phyloP scores from a whole-genome alignment of 179 eudicot species.

The Patellifolia procumbens region DNA sequence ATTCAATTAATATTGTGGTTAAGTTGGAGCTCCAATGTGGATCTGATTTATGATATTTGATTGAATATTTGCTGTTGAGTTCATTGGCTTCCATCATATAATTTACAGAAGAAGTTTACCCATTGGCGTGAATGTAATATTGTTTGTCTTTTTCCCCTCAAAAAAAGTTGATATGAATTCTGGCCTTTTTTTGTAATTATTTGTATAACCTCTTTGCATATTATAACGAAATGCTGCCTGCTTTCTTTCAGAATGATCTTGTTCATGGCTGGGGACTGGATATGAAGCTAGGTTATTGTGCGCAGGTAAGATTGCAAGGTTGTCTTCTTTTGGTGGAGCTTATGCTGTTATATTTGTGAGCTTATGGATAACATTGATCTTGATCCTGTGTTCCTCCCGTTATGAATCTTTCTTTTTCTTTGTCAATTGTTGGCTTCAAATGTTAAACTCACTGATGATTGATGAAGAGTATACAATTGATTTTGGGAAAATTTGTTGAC shows the following conservation, averaged over 20 bases:
- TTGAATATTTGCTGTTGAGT: too few relatives aligned
- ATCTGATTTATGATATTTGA: too few relatives aligned
- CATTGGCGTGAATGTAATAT: background rate
- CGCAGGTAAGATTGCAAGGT: slow-evolving; percentile 63
- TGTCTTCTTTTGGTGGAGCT: background rate
- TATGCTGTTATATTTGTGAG: background rate
- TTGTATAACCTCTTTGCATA: background rate
- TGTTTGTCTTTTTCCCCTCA: background rate
- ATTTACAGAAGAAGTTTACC: background rate
- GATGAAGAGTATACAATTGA: too few relatives aligned
- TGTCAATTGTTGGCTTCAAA: too few relatives aligned
- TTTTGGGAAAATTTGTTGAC: too few relatives aligned
- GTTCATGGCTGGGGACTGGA: slow-evolving; percentile 99
- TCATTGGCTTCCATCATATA: background rate
- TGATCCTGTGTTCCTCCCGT: too few relatives aligned
- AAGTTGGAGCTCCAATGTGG: background rate
- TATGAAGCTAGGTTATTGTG: slow-evolving; percentile 99
- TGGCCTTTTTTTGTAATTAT: background rate
- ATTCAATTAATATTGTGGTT: background rate
- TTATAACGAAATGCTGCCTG: slow-evolving; percentile 12
- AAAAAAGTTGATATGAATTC: background rate
- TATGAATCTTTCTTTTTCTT: too few relatives aligned
- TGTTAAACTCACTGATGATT: too few relatives aligned
- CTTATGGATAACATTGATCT: background rate
- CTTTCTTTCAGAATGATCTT: slow-evolving; percentile 79